Base-by-base conservation (phyloP, 495 filamentous ascomycete genomes). In the Penicillium macrosclerotiorum region DNA sequence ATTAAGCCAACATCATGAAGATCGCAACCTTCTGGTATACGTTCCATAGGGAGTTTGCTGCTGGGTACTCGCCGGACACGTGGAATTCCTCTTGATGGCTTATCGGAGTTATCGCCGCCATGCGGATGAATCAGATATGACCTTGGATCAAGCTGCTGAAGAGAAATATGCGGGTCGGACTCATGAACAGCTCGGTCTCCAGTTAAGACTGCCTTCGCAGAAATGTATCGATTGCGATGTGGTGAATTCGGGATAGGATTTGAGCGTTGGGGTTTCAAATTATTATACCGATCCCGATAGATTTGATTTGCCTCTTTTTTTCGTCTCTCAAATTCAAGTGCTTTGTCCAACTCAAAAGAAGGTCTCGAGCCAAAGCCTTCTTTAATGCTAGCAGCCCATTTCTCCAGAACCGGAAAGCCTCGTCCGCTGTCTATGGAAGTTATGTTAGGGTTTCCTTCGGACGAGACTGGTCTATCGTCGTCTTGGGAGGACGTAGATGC, bases 61-160 rank as follows among this genome's bases (percentile, higher is more conserved):
- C 55, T 62, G 2, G 46, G 57, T 39, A 52, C 47, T 31, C 66
- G 55, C 54, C 49, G 40, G 38, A 37, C 13, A n/a, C n/a, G n/a
- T n/a, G n/a, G n/a, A n/a, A n/a, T n/a, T n/a, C n/a, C n/a, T n/a
- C n/a, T n/a, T n/a, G n/a, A n/a, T n/a, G n/a, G n/a, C n/a, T n/a
- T n/a, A n/a, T n/a, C n/a, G n/a, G n/a, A n/a, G n/a, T n/a, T n/a
- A n/a, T n/a, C n/a, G n/a, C n/a, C n/a, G n/a, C n/a, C n/a, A n/a
- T n/a, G n/a, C n/a, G n/a, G n/a, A n/a, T n/a, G n/a, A n/a, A 73
- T 65, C 5, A 74, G 49, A 43, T 72, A 73, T 35, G 62, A 52
- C 26, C 71, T 57, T 5, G 71, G 65, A 27, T 74, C 71, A 39
- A 59, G 43, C 0, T 51, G 51, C n/a, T 36, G 37, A 5, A 68